Evolutionary conservation across 495 filamentous ascomycete genomes (phyloP).

Genomic region (Sordaria brevicollis): DNA sequence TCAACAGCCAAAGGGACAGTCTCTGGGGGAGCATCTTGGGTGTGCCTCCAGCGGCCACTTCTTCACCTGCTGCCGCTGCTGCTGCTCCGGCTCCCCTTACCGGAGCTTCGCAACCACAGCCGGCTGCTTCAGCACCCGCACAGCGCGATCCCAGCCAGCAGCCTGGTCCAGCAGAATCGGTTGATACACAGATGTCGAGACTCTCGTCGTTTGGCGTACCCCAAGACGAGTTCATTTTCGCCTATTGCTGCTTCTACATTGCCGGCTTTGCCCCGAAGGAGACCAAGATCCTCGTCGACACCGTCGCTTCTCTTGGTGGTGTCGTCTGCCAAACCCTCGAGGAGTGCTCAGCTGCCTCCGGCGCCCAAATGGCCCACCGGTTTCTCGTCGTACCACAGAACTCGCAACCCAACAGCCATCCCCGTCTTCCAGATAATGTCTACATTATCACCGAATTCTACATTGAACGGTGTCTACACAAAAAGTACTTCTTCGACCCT

Average conservation of each 20-base stretch:
- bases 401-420: slow-evolving; percentile 29
- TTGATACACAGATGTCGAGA: slow-evolving; percentile 15
- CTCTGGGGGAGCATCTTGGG: slow-evolving; percentile 84
- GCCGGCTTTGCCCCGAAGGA: slow-evolving; percentile 47
- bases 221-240: slow-evolving; percentile 32
- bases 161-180: slow-evolving; percentile 5
- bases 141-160: slow-evolving; percentile 1
- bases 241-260: slow-evolving; percentile 50
- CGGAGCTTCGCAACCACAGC: background rate
- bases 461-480: slow-evolving; percentile 77
- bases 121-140: slow-evolving; percentile 1
- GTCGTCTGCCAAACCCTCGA: slow-evolving; percentile 32
- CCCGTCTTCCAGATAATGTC: slow-evolving; percentile 25
- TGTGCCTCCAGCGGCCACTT: slow-evolving; percentile 1
- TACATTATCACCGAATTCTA: slow-evolving; percentile 79
- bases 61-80: slow-evolving; percentile 3
- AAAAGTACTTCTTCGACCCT: slow-evolving; percentile 61
- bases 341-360: slow-evolving; percentile 23
- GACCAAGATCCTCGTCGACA: slow-evolving; percentile 31
- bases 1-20: slow-evolving; percentile 66
- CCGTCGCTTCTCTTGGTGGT: slow-evolving; percentile 36
- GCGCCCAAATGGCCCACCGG: slow-evolving; percentile 20
- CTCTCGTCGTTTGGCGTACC: slow-evolving; percentile 20
- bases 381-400: slow-evolving; percentile 43
- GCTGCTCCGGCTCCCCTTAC: background rate